phyloP scores from a whole-genome alignment of 2,329 filamentous ascomycete genomes.

The Coniochaeta sp. region DNA sequence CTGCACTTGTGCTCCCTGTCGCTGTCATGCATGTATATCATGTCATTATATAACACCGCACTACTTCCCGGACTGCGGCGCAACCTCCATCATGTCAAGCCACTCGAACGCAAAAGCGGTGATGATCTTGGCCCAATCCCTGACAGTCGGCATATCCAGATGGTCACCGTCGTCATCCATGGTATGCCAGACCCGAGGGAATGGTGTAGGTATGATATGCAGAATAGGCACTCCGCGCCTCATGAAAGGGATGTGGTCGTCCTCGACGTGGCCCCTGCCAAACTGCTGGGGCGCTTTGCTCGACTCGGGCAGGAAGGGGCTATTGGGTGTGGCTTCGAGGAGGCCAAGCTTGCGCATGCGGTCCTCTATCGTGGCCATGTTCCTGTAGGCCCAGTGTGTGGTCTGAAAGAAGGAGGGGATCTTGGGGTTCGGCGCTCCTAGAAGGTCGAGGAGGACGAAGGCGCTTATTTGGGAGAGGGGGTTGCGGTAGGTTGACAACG shows the following conservation, averaged over 20 bases:
- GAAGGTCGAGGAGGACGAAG: slow-evolving; percentile 85
- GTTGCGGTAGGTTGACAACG: slow-evolving; percentile 61
- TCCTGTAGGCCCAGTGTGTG: slow-evolving; percentile 88
- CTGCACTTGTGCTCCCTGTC: neutral
- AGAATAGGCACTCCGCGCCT: slow-evolving; percentile 79
- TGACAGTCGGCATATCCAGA: slow-evolving; percentile 68
- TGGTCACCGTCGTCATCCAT: slow-evolving; percentile 78
- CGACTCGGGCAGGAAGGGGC: slow-evolving; percentile 17
- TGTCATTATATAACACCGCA: neutral
- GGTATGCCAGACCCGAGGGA: slow-evolving; percentile 81
- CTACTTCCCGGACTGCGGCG: slow-evolving; percentile 11
- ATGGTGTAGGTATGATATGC: slow-evolving; percentile 80
- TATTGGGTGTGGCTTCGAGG: slow-evolving; percentile 46
- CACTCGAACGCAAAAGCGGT: slow-evolving; percentile 84
- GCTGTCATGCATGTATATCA: neutral
- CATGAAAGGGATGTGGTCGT: slow-evolving; percentile 93
- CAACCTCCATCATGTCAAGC: slow-evolving; percentile 62
- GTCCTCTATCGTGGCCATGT: slow-evolving; percentile 65
- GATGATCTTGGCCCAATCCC: slow-evolving; percentile 82
- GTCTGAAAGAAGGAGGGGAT: slow-evolving; percentile 83
- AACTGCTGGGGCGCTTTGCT: slow-evolving; percentile 37
- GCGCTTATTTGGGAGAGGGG: slow-evolving; percentile 65
- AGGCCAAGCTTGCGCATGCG: slow-evolving; percentile 61
- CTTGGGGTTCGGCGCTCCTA: slow-evolving; percentile 60
- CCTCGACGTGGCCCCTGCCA: slow-evolving; percentile 51